Base-by-base conservation (phyloP, 352 stramenopile genomes). In the Phytophthora fragariae region DNA sequence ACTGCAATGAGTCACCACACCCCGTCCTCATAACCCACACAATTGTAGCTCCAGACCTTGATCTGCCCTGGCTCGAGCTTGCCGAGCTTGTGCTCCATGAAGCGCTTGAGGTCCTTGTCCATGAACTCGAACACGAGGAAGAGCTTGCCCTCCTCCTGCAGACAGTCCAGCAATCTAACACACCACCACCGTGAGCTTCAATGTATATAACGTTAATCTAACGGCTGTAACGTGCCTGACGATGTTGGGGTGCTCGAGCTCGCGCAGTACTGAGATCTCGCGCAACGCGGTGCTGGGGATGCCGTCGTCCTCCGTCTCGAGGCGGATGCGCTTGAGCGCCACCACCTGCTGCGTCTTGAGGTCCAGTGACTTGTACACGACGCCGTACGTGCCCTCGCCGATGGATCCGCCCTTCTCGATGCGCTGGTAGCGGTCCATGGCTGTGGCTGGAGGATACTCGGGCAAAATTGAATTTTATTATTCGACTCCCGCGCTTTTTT, bases 111-210 rank as follows among this genome's bases (percentile, higher is more conserved):
- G 79, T 99, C 98, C 54, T 98, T 95, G 77, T 99, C 98, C 65
- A 99, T 96, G 72, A 99, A 99, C 90, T 99, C 98, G 75, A 99
- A 99, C 5, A 99, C 97, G 35, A 99, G 89, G 77, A 99, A 99
- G 35, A 99, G 93, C 72, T 98, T 98, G 55, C 93, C 92, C 29
- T 97, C 88, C 57, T 96, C 94, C 84, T 99, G 96, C 27, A 99
- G 89, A 52, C 98, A 98, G 80, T 99, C 95, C 12, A 98, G 75
- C 50, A 99, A 78, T 19, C 88, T 94, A 68, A 56, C 21, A 46
- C 2, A 27, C 19, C 11, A 46, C 11, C 15, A 46, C 11, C 14
- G 39, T 46, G 39, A 46, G 39, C 5, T 46, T 46, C 4, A 12
- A 15, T 44, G 7, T 44, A 15, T 44, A 15, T 44, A 15, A 44